These are phyloP conservation scores for Phytopythium litorale DNA, from an alignment of 352 stramenopile genomes.

Conservation along the genomic window DNA sequence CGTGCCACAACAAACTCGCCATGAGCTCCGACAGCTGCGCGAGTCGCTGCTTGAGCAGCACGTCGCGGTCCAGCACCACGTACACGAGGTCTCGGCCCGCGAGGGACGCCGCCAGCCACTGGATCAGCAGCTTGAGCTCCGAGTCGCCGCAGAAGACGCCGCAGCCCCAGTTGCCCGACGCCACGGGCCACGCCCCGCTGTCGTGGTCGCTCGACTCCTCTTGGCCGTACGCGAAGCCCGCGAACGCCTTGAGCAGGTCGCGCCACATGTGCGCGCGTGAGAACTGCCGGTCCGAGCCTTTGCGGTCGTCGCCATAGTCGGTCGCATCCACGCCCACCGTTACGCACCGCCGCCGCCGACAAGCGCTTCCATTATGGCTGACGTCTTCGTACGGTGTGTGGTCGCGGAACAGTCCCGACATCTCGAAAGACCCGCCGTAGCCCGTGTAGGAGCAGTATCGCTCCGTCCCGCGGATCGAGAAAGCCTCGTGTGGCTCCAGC, in stretches of 20 bases:
- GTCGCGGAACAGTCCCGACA: conserved; percentile 42
- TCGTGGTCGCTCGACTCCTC: conserved; percentile 9
- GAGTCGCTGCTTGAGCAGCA: conserved; percentile 31
- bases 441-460: conserved; percentile 53
- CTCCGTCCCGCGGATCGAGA: conserved; percentile 65
- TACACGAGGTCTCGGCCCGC: conserved; percentile 46
- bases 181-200: conserved; percentile 39
- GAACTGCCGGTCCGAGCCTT: conserved; percentile 41
- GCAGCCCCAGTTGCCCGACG: conserved; percentile 81
- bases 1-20: not conserved
- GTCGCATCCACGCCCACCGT: conserved; percentile 74
- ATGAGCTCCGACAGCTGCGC: conserved; percentile 12
- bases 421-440: conserved; percentile 58
- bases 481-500: conserved; percentile 62
- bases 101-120: conserved; percentile 75
- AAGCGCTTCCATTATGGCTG: conserved; percentile 2
- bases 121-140: conserved; percentile 79
- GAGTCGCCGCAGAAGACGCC: conserved; percentile 70
- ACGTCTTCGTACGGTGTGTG: conserved; percentile 13
- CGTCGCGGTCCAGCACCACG: conserved; percentile 47
- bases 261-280: conserved; percentile 40
- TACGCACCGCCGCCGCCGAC: conserved; percentile 40
- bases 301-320: conserved; percentile 37
- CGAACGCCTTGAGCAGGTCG: conserved; percentile 67
- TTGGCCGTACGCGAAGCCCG: conserved; percentile 47